phyloP scores from a whole-genome alignment of 345 rosid genomes.

The Salix brachista region DNA sequence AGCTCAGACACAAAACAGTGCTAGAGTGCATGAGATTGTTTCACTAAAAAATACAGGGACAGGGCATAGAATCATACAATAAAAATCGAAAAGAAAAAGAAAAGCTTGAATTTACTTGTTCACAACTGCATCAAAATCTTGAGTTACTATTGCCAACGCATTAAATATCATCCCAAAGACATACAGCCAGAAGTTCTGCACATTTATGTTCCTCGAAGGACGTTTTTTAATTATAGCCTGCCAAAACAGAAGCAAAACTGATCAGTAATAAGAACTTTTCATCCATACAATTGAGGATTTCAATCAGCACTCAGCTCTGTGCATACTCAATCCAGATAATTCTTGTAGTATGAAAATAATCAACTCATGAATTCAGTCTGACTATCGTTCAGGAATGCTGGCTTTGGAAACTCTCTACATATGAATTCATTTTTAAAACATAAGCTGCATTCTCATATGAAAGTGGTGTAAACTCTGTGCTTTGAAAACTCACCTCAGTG shows the following conservation, averaged over 20 bases:
- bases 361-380: not conserved
- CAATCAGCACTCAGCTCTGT: not conserved
- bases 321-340: constrained; percentile 1
- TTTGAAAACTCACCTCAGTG: constrained; percentile 61
- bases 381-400: constrained; percentile 4
- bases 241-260: constrained; percentile 24
- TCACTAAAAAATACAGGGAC: not conserved
- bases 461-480: not conserved
- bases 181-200: constrained; percentile 94
- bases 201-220: constrained; percentile 91
- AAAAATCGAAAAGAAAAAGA: not conserved
- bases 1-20: not conserved
- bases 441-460: constrained; percentile 7
- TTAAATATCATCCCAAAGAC: constrained; percentile 94
- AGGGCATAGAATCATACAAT: not conserved
- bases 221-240: constrained; percentile 95
- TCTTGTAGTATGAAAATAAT: not conserved
- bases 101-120: constrained; percentile 55
- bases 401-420: not conserved
- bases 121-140: constrained; percentile 86
- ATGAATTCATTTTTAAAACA: not conserved
- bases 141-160: constrained; percentile 78
- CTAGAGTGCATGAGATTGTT: too few species aligned
- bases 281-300: constrained; percentile 3
- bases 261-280: not conserved